Conservation (phyloP, 352 stramenopile genomes). For the Detonula confervacea region DNA sequence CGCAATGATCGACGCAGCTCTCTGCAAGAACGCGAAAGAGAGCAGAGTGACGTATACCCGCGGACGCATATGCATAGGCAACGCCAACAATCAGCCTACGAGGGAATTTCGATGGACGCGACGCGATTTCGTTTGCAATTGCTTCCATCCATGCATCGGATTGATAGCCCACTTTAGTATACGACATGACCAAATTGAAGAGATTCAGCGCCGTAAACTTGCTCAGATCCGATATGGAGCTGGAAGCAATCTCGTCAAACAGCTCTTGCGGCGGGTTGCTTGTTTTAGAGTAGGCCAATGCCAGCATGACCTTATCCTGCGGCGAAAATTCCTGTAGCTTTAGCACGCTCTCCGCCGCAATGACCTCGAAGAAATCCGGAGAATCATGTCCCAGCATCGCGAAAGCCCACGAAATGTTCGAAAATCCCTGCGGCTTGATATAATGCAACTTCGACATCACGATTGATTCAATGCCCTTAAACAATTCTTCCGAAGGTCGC, state of each 20-base stretch:
- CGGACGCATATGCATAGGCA: slow-evolving; percentile 39
- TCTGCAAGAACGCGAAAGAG: slow-evolving; percentile 37
- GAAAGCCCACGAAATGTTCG: slow-evolving; percentile 55
- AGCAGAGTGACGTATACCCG: slow-evolving; percentile 9
- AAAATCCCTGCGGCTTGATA: slow-evolving; percentile 47
- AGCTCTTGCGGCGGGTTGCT: slow-evolving; percentile 15
- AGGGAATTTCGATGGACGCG: slow-evolving; percentile 26
- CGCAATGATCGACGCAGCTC: slow-evolving; percentile 14
- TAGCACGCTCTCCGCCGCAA: slow-evolving; percentile 23
- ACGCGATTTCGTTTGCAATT: slow-evolving; percentile 49
- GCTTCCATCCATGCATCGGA: slow-evolving; percentile 39
- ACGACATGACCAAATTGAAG: slow-evolving; percentile 53
- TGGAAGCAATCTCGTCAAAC: slow-evolving; percentile 28
- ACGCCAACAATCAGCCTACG: slow-evolving; percentile 39
- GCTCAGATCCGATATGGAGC: slow-evolving; percentile 27
- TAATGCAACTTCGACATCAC: slow-evolving; percentile 27
- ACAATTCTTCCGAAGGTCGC: slow-evolving; percentile 40
- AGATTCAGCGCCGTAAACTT: slow-evolving; percentile 35
- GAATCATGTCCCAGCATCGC: slow-evolving; percentile 31
- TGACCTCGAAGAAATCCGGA: slow-evolving; percentile 26
- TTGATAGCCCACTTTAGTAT: slow-evolving; percentile 33
- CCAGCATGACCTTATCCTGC: slow-evolving; percentile 39
- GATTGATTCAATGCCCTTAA: slow-evolving; percentile 34
- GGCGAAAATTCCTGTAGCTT: slow-evolving; percentile 38
- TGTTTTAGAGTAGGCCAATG: slow-evolving; percentile 34